phyloP scores from a whole-genome alignment of 371 early-diverging fungal genomes.

The Zopfochytrium polystomum region DNA sequence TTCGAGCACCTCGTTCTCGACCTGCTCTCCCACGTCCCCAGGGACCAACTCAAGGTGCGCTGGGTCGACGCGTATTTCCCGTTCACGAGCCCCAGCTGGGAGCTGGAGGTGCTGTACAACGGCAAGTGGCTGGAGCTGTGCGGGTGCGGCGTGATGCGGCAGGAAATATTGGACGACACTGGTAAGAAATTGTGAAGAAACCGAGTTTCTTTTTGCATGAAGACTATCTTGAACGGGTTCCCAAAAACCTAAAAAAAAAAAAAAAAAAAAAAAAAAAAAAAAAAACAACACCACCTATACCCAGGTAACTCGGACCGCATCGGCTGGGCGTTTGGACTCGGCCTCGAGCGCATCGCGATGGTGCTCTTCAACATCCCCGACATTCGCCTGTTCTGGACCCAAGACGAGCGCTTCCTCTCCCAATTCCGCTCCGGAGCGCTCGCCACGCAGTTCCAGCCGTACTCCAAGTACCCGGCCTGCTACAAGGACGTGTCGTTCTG shows the following conservation, averaged over 20 bases:
- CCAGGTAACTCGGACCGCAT: conserved; percentile 66
- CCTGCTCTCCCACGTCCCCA: conserved; percentile 52
- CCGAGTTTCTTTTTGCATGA: not conserved
- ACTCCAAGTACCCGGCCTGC: conserved; percentile 78
- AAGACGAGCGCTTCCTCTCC: conserved; percentile 79
- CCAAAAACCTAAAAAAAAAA: no score
- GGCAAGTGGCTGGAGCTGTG: conserved; percentile 94
- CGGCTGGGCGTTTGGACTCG: conserved; percentile 97
- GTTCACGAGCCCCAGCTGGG: conserved; percentile 95
- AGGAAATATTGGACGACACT: conserved; percentile 73
- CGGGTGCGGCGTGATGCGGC: conserved; percentile 91
- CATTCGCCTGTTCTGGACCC: conserved; percentile 94
- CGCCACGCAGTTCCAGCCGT: conserved; percentile 66
- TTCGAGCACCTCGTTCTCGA: conserved; percentile 75
- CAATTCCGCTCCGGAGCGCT: conserved; percentile 76
- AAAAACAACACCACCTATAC: no score
- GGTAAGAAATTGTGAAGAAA: conserved; percentile 47
- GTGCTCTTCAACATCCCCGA: conserved; percentile 93
- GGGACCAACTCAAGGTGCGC: conserved; percentile 69
- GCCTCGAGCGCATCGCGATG: conserved; percentile 96
- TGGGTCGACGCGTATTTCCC: conserved; percentile 97
- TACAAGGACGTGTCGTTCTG: conserved; percentile 95
- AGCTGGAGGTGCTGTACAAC: conserved; percentile 88
- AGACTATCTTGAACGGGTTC: no score
- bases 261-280: no score